Evolutionary conservation across 805 yeast genomes (phyloP).

Genomic region (Candida broadrunensis): DNA sequence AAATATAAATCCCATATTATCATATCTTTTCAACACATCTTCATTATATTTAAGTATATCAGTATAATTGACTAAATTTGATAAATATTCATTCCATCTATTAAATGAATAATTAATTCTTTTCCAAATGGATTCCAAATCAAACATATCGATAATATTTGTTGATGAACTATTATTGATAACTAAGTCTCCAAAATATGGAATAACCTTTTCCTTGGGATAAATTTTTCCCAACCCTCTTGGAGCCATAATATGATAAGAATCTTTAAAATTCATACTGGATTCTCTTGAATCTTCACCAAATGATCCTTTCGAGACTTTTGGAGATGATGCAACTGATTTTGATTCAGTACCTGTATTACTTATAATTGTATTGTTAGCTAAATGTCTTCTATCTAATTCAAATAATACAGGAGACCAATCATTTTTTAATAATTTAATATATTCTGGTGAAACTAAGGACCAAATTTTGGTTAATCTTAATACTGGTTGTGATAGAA

Average conservation of each 20-base stretch:
- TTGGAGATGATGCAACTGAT: not conserved
- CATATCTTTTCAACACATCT: conserved; percentile 37
- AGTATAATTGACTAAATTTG: conserved; percentile 43
- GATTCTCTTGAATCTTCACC: not conserved
- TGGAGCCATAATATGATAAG: conserved; percentile 77
- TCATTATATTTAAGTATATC: conserved; percentile 38
- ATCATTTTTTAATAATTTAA: conserved; percentile 65
- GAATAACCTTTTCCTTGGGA: conserved; percentile 75
- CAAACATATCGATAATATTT: conserved; percentile 36
- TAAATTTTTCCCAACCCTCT: conserved; percentile 79
- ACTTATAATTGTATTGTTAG: conserved; percentile 17
- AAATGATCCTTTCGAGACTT: not conserved
- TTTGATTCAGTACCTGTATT: not conserved
- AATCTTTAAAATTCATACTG: conserved; percentile 34
- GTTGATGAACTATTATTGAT: conserved; percentile 35
- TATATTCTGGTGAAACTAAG: conserved; percentile 54
- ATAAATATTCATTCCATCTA: conserved; percentile 78
- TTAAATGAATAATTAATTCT: conserved; percentile 69
- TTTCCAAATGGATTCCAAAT: conserved; percentile 63
- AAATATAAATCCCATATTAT: conserved; percentile 40
- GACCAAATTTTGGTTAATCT: conserved; percentile 77
- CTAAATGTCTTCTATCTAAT: conserved; percentile 69
- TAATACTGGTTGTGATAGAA: conserved; percentile 79
- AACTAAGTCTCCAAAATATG: conserved; percentile 85
- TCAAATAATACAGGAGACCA: conserved; percentile 95